Percentiles rank a stretch among this genome's conserved stretches.
Conservation (phyloP, 78 protist species). For the slime mould (Dictyostelium discoideum) region dicty_2.7 NC_007088.5:5470001-5470500, state of each 20-base stretch:
- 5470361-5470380: conserved; percentile 21
- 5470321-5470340: conserved; percentile 42
- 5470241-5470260: conserved; percentile 40
- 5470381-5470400: conserved; percentile 22
- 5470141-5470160: conserved; percentile 3
- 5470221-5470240: conserved; percentile 15
- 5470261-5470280: conserved; percentile 10
- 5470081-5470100: background rate
- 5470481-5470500: background rate
- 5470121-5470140: background rate
- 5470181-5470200: background rate
- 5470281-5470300: conserved; percentile 52
- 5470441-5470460: background rate
- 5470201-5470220: background rate
- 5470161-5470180: background rate
- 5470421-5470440: background rate
- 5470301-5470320: conserved; percentile 69
- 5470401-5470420: background rate
- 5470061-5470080: conserved; percentile 5
- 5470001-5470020: background rate
- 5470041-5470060: background rate
- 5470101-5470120: background rate
- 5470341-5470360: conserved; percentile 6
- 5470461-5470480: background rate
- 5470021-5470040: background rate